Evolutionary conservation across 2,329 filamentous ascomycete species (phyloP), one percentile per base, ranked within the genome.

Genomic region (Calonectria hawksworthii): DNA sequence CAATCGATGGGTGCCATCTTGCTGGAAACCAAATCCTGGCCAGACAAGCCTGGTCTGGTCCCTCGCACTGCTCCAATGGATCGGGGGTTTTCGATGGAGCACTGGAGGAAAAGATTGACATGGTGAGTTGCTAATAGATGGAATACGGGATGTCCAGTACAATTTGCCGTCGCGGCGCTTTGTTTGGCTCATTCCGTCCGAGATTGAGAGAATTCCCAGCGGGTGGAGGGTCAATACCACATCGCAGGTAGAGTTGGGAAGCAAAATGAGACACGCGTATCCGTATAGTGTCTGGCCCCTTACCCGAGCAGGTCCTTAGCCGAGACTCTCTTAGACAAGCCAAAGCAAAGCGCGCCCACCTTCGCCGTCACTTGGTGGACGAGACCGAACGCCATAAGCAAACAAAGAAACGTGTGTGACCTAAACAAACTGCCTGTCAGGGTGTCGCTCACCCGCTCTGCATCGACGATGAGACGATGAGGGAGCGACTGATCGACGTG

Each of bases 311-410:
- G 34, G 44, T 54, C 8, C 14, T 52, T 65, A 65, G 68, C 68
- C 68, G 64, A 72, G 70, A 68, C 70, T 61, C 63, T 67, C 52
- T 59, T 41, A 72, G 56, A 68, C 51, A 61, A 23, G 56, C n/a
- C 56, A 41, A 38, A 63, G 34, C 56, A 41, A 63, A 23, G 56
- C 56, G 34, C 56, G 56, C 36, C 30, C 61, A 28, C 61, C 32
- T n/a, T 32, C 21, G 61, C 34, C 50, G 21, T 66, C 61, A 50
- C 61, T 26, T 65, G 41, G 38, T 50, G 38, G 61, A 50, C 61
- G 61, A 32, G 61, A 23, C 32, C 56, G 59, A 23, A 71, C 51
- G n/a, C 50, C 54, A 47, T 26, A 68, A 67, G 52, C 50, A 68
- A 72, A 61, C 30, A 56, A 51, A 56, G 63, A 50, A 38, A 59